Evolutionary conservation across 345 rosid species (phyloP).

Genomic region (Salix koriyanagi): DNA sequence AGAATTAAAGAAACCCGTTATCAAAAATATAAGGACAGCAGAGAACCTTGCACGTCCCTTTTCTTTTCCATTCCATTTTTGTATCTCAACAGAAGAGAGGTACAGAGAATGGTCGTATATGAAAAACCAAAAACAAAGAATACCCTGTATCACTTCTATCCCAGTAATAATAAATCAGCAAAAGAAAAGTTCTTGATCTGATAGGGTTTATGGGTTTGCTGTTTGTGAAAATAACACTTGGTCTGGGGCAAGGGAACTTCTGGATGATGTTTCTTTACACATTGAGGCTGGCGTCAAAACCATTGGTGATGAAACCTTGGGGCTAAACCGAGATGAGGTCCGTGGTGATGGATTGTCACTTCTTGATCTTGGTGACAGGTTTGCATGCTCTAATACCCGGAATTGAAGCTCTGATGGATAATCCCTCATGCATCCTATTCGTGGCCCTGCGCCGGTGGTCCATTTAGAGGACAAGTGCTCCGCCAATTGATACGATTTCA

Average conservation of each 20-base stretch:
- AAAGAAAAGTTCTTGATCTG: conserved; percentile 1
- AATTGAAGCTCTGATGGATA: conserved; percentile 80
- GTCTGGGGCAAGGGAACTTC: conserved; percentile 24
- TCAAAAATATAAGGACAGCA: not conserved
- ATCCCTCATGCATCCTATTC: conserved; percentile 95
- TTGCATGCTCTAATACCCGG: conserved; percentile 60
- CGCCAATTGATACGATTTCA: conserved; percentile 72
- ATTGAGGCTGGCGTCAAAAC: conserved; percentile 8
- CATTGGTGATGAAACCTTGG: not conserved
- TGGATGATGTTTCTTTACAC: conserved; percentile 14
- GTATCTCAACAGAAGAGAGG: not conserved
- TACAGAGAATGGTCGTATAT: not conserved
- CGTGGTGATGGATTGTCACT: conserved; percentile 13
- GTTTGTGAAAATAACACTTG: conserved; percentile 1
- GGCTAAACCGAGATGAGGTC: conserved; percentile 13
- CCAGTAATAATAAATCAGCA: not conserved
- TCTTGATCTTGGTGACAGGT: conserved; percentile 63
- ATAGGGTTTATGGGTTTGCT: conserved; percentile 8
- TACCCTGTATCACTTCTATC: conserved; percentile 13
- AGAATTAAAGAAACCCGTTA: no score
- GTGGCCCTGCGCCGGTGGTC: conserved; percentile 92
- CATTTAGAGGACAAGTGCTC: conserved; percentile 67
- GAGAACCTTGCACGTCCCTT: not conserved
- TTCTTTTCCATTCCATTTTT: not conserved
- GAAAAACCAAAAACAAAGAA: not conserved